Conservation (phyloP, 2,329 filamentous ascomycete species). For the Penicillium sp. region DNA sequence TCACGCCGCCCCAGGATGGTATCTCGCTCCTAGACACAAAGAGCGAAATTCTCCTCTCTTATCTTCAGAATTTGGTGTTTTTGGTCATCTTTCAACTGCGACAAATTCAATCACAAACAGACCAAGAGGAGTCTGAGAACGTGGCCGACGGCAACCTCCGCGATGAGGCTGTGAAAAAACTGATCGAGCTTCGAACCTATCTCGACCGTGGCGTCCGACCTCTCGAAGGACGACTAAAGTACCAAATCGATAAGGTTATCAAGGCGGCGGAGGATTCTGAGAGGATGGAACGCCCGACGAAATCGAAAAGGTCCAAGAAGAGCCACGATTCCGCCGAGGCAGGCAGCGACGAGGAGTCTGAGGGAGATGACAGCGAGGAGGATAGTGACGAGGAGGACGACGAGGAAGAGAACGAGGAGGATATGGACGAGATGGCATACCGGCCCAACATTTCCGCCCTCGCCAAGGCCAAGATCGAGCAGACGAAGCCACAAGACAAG, state of each 20-base stretch:
- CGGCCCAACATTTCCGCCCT: conserved; percentile 54
- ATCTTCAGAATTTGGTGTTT: conserved; percentile 89
- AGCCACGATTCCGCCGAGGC: conserved; percentile 24
- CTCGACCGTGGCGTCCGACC: conserved; percentile 88
- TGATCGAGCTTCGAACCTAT: conserved; percentile 88
- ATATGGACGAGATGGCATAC: conserved; percentile 56
- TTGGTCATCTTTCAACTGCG: conserved; percentile 76
- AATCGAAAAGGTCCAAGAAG: conserved; percentile 26
- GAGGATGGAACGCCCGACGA: conserved; percentile 22
- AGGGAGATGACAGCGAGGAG: conserved; percentile 19
- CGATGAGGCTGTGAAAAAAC: conserved; percentile 70
- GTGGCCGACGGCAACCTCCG: conserved; percentile 43
- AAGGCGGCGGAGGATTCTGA: conserved; percentile 64
- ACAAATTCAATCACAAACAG: conserved; percentile 37
- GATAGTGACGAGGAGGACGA: conserved; percentile 26
- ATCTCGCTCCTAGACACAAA: conserved; percentile 94
- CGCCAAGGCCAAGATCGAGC: conserved; percentile 36
- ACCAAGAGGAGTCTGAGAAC: conserved; percentile 27
- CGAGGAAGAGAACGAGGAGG: conserved; percentile 40
- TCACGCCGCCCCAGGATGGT: conserved; percentile 73
- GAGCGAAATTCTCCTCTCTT: conserved; percentile 93
- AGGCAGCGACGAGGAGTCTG: conserved; percentile 24
- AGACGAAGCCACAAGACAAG: conserved; percentile 16
- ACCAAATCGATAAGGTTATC: conserved; percentile 92
- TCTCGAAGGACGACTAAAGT: conserved; percentile 82